phyloP scores from a whole-genome alignment of 2,329 filamentous ascomycete species.

The Stachybotrys echinatus region DNA sequence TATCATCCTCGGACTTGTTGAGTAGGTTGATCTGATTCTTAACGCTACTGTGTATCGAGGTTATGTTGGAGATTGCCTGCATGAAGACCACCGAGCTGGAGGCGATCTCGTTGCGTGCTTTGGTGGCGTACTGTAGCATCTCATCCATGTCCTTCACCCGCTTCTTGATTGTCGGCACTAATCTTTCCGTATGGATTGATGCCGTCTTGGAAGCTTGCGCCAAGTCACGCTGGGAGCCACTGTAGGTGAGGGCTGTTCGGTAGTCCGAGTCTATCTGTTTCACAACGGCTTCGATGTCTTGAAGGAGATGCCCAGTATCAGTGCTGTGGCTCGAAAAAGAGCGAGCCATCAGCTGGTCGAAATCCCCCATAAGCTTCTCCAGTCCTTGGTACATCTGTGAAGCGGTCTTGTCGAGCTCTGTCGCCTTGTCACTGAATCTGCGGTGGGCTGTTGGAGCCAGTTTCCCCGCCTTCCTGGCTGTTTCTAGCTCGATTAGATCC shows the following conservation, averaged over 20 bases:
- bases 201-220: constrained; percentile 60
- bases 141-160: constrained; percentile 57
- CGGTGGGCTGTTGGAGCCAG: constrained; percentile 54
- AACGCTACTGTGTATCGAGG: constrained; percentile 66
- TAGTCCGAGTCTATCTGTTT: constrained; percentile 86
- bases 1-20: constrained; percentile 67
- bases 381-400: constrained; percentile 57
- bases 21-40: constrained; percentile 68
- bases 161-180: constrained; percentile 53
- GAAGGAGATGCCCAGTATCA: constrained; percentile 64
- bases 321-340: constrained; percentile 52
- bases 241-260: constrained; percentile 66
- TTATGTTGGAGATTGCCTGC: constrained; percentile 76
- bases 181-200: constrained; percentile 56
- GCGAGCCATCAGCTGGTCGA: constrained; percentile 52
- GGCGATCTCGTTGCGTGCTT: constrained; percentile 64
- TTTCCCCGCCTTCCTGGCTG: constrained; percentile 66
- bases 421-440: constrained; percentile 54
- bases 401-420: constrained; percentile 56
- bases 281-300: constrained; percentile 80
- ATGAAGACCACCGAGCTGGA: constrained; percentile 67
- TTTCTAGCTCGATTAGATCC: constrained; percentile 71
- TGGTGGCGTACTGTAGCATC: constrained; percentile 52
- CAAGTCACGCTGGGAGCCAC: constrained; percentile 56
- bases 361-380: constrained; percentile 55